Conservation (phyloP, 2,329 filamentous ascomycete species). For the Neodidymelliopsis sp. region DNA sequence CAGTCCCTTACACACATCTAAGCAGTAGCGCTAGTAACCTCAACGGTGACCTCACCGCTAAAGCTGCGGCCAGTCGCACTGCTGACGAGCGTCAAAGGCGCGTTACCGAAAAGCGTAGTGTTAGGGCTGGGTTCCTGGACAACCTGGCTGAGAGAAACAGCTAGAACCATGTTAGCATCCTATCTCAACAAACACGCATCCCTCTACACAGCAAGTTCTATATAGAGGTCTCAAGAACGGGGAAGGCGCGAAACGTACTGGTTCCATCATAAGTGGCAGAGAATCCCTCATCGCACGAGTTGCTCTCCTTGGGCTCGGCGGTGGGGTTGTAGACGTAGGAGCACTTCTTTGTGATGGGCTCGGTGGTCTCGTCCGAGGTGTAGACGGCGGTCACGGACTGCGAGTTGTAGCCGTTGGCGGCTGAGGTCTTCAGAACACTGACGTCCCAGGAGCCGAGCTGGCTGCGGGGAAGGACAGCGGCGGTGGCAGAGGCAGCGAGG, state of each 20-base stretch:
- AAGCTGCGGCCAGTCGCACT: conserved; percentile 3
- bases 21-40: conserved; percentile 19
- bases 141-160: conserved; percentile 17
- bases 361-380: conserved; percentile 9
- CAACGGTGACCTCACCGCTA: conserved; percentile 7
- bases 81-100: conserved; percentile 1
- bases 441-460: conserved; percentile 13
- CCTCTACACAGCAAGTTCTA: too few species aligned
- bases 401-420: conserved; percentile 15
- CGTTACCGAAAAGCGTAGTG: conserved; percentile 21
- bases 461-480: conserved; percentile 10
- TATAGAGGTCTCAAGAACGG: not conserved
- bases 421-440: not conserved
- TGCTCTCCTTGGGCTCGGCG: not conserved
- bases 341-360: conserved; percentile 9
- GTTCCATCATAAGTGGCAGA: conserved; percentile 7
- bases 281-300: conserved; percentile 13
- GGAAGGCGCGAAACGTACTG: conserved; percentile 19
- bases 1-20: conserved; percentile 9
- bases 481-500: conserved; percentile 7
- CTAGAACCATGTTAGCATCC: conserved; percentile 8
- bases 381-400: conserved; percentile 13
- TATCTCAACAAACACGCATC: too few species aligned
- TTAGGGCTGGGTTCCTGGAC: conserved; percentile 9
- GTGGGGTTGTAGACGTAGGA: conserved; percentile 2